A percentile compares a stretch with the other conserved stretches of the same genome.
These are phyloP conservation scores for Mortierella polycephala DNA, from an alignment of 371 early-diverging fungal genomes.

Conservation along the genomic window DNA sequence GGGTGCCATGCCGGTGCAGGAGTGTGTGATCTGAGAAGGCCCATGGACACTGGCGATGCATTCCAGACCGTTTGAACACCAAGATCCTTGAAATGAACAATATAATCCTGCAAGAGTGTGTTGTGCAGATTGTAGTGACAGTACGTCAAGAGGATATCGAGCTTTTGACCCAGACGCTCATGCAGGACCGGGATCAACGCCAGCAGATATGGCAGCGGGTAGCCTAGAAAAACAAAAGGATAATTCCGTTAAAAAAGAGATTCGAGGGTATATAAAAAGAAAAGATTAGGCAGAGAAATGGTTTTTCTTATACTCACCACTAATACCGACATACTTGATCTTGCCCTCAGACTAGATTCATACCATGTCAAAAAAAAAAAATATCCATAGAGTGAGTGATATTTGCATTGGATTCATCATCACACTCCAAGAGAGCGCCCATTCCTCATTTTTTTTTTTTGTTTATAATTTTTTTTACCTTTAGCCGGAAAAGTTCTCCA, in stretches of 20 bases:
- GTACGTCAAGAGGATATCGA: slow-evolving; percentile 79
- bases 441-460: not conserved
- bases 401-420: not conserved
- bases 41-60: slow-evolving; percentile 86
- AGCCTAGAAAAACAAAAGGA: slow-evolving; percentile 53
- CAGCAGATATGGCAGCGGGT: slow-evolving; percentile 76
- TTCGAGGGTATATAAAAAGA: slow-evolving; percentile 4
- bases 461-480: too few relatives aligned
- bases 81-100: slow-evolving; percentile 56
- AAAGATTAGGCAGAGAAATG: not conserved
- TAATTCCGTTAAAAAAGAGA: not conserved
- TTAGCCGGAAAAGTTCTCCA: slow-evolving; percentile 73
- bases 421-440: not conserved
- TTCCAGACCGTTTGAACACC: slow-evolving; percentile 73
- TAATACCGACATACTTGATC: slow-evolving; percentile 78
- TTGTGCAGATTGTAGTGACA: slow-evolving; percentile 83
- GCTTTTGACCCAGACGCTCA: slow-evolving; percentile 64
- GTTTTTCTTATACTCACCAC: slow-evolving; percentile 58
- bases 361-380: not conserved
- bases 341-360: slow-evolving; percentile 62
- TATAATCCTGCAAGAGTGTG: slow-evolving; percentile 66
- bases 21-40: slow-evolving; percentile 65
- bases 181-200: slow-evolving; percentile 72
- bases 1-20: slow-evolving; percentile 84
- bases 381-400: not conserved